Base-by-base conservation (phyloP, 2,329 filamentous ascomycete species). In the Blastomyces parvus region DNA sequence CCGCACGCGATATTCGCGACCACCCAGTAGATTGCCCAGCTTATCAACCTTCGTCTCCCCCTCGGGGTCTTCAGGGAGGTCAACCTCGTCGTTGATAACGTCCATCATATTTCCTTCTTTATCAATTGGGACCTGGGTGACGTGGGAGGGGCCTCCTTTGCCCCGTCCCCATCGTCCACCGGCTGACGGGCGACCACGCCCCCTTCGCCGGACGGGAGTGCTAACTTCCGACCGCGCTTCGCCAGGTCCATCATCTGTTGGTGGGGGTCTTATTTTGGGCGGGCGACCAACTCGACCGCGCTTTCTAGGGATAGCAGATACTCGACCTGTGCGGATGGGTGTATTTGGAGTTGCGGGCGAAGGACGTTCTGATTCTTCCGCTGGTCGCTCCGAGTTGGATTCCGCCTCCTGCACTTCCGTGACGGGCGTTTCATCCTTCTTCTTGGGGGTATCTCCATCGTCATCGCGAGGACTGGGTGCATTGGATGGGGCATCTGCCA, bases 1-100 rank as follows among this genome's bases (percentile, higher is more conserved):
- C 65, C 94, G 89, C 72, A 96, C 96, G 36, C 94, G 88, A 75
- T 99, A 99, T 71, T 97, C 91, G 69, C 94, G 86, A 4, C 88
- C 92, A 36, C 86, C 94, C 66, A 87, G 82, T 2, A 99, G 83
- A 70, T 90, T 86, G 38, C 94, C 94, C 69, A 88, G 77, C 78
- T 93, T 93, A 78, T 97, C 90, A 9, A 99, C 93, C 79, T 97
- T 99, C 67, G 85, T 85, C 78, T 97, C 92, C 68, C 94, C 94
- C 72, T 93, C 91, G 1, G 87, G 78, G 70, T 97, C 93, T 67
- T 92, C 88, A 0, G 92, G 90, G 55, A 99, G 81, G 42, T 88
- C 88, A 55, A 96, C 90, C 78, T 99, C 94, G 71, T 99, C 94
- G 72, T 96, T 84, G 65, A 91, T 83, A 63, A 99, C 93, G 71